Base-by-base conservation (phyloP, 345 rosid species). In the Luvunga scandens region DNA sequence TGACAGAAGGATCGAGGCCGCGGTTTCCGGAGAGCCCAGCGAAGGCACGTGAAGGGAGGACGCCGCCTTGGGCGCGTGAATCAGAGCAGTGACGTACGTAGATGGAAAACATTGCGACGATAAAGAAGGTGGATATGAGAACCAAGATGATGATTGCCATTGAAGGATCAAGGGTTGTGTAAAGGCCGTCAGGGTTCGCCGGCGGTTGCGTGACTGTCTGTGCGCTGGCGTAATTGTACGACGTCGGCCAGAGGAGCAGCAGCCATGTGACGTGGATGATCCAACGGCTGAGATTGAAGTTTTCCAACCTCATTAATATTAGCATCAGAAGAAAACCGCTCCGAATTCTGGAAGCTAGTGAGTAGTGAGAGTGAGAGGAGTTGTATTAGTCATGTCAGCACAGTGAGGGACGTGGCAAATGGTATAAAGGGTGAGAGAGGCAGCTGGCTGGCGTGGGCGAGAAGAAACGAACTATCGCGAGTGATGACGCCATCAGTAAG, bases 1-100 rank as follows among this genome's bases (percentile, higher is more conserved):
- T 73, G 63, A 89, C 85, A 14, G 81, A 68, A 13, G 75, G 45
- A 36, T 91, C 93, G 21, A 93, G 86, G 2, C 97, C 95, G 13
- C 80, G 71, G 33, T 25, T 76, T 67, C 80, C 77, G 24, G 80
- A 61, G 21, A 33, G 12, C 7, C 36, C 72, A 0, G 2, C 14
- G 31, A 60, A 14, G 6, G 73, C 62, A 60, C 67, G 65, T 14
- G 14, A 14, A 18, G 64, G 74, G 21, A 78, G 42, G 18, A 18
- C n/a, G 48, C 69, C 50, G 71, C 62, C 53, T 36, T 36, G 39
- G 38, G 25, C 57, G 61, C 38, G 30, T 25, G 71, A 21, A 2
- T 83, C 84, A 8, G 81, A 28, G 71, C 83, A 82, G 25, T 64
- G 79, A 14, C 78, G 82, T 73, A 88, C 60, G 39, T 71, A 86